Percentiles rank a stretch among this genome's conserved stretches.
Conservation (phyloP, 495 filamentous ascomycete genomes). For the Delitschia confertaspora region DNA sequence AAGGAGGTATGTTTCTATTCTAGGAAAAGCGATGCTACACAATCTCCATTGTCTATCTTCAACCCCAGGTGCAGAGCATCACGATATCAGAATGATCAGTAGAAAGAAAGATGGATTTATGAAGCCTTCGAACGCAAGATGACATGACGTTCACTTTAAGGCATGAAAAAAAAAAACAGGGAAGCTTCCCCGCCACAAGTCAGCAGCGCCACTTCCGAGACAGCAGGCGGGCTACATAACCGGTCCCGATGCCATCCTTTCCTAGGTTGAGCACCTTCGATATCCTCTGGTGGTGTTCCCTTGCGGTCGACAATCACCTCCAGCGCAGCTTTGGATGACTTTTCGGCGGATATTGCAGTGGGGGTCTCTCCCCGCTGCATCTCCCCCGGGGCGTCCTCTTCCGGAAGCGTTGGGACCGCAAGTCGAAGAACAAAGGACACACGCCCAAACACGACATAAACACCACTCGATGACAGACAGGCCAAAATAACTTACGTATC, state of each 20-base stretch:
- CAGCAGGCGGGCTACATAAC: slow-evolving; percentile 25
- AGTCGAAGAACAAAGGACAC: slow-evolving; percentile 21
- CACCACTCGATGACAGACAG: slow-evolving; percentile 19
- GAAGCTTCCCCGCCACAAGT: slow-evolving; percentile 3
- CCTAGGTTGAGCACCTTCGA: slow-evolving; percentile 16
- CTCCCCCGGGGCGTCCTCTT: slow-evolving; percentile 5
- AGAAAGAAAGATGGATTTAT: too few relatives aligned
- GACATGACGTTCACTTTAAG: slow-evolving; percentile 9
- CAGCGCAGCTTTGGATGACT: slow-evolving; percentile 10
- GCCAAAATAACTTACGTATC: slow-evolving; percentile 18
- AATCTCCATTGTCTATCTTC: too few relatives aligned
- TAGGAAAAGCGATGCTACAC: too few relatives aligned
- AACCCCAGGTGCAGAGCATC: too few relatives aligned
- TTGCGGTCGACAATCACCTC: slow-evolving; percentile 22
- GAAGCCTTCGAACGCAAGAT: not conserved
- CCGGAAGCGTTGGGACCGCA: slow-evolving; percentile 18
- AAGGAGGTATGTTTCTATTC: too few relatives aligned
- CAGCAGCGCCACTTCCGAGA: slow-evolving; percentile 6
- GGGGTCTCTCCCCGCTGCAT: too few relatives aligned
- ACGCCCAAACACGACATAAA: slow-evolving; percentile 7
- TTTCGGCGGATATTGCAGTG: too few relatives aligned
- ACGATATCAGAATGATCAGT: too few relatives aligned
- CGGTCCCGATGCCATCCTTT: slow-evolving; percentile 5
- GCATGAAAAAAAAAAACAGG: slow-evolving; percentile 22
- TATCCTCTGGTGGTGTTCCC: slow-evolving; percentile 24